phyloP scores from a whole-genome alignment of 441 rosid species.

The Pelargonium citronellum region DNA sequence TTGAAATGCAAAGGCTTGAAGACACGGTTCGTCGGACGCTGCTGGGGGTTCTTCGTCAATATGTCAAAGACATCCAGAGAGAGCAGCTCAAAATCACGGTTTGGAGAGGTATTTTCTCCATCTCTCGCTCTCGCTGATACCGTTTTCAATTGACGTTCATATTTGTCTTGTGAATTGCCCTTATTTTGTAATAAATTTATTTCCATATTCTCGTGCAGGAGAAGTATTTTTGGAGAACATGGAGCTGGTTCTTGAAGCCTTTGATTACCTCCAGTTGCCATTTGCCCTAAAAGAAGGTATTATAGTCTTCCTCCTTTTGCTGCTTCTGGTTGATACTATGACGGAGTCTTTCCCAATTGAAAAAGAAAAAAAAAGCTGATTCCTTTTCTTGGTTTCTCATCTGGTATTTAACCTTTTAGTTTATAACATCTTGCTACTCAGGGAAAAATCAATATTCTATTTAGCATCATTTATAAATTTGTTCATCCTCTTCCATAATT shows the following conservation, averaged over 20 bases:
- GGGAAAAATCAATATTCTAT: no score
- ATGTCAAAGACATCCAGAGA: conserved; percentile 66
- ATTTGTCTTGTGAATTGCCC: not conserved
- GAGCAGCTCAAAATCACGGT: conserved; percentile 77
- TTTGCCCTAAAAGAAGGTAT: conserved; percentile 71
- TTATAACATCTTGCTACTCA: no score
- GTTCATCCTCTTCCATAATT: no score
- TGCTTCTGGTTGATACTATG: not conserved
- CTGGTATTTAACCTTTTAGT: no score
- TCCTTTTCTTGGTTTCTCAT: not conserved
- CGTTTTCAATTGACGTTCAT: not conserved
- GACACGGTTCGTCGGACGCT: conserved; percentile 59
- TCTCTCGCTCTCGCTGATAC: not conserved
- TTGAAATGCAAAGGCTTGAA: conserved; percentile 51
- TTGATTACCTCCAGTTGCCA: conserved; percentile 81
- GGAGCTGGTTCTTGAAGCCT: conserved; percentile 82
- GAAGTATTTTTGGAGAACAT: conserved; percentile 76
- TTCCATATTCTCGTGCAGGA: conserved; percentile 12
- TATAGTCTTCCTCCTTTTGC: not conserved
- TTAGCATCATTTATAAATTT: no score
- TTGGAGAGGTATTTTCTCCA: conserved; percentile 39
- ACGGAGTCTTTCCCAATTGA: not conserved
- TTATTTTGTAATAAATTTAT: not conserved
- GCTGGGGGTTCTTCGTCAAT: conserved; percentile 75
- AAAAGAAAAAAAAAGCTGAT: not conserved